Conservation (phyloP, 768 basidiomycete species). For the Lactifluus piperatus region DNA sequence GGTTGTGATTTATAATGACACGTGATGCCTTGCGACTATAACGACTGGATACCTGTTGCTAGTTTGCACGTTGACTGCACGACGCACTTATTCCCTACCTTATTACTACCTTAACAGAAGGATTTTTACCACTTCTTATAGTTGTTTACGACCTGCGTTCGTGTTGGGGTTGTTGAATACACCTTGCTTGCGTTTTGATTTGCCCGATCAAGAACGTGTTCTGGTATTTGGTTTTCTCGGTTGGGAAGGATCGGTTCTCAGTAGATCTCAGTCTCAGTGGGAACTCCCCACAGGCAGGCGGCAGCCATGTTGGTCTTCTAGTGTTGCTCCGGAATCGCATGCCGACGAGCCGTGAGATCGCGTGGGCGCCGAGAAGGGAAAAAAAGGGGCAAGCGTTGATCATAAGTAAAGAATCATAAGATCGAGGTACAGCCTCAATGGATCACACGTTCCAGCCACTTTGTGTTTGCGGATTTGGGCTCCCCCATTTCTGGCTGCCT, state of each 20-base stretch:
- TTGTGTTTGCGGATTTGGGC: too few species aligned
- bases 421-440: too few species aligned
- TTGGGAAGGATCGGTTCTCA: conserved; percentile 11
- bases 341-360: too few species aligned
- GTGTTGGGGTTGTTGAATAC: conserved; percentile 7
- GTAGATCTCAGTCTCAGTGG: conserved; percentile 1
- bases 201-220: conserved; percentile 9
- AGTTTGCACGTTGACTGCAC: conserved; percentile 7
- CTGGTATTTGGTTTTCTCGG: conserved; percentile 5
- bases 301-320: too few species aligned
- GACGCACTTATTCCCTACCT: conserved; percentile 10
- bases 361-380: too few species aligned
- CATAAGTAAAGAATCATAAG: too few species aligned
- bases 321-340: too few species aligned
- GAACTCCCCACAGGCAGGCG: conserved; percentile 1
- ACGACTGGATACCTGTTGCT: conserved; percentile 1
- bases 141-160: not conserved
- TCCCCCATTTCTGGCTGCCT: too few species aligned
- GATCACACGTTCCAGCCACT: too few species aligned
- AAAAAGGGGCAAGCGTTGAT: too few species aligned
- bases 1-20: conserved; percentile 5
- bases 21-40: conserved; percentile 11
- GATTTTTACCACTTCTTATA: not conserved
- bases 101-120: conserved; percentile 10
- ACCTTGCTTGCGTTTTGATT: not conserved